Percentiles rank a stretch among this genome's conserved stretches.
Evolutionary conservation across 805 yeast species (phyloP).

Genomic region (Yarrowia phangngaensis): DNA sequence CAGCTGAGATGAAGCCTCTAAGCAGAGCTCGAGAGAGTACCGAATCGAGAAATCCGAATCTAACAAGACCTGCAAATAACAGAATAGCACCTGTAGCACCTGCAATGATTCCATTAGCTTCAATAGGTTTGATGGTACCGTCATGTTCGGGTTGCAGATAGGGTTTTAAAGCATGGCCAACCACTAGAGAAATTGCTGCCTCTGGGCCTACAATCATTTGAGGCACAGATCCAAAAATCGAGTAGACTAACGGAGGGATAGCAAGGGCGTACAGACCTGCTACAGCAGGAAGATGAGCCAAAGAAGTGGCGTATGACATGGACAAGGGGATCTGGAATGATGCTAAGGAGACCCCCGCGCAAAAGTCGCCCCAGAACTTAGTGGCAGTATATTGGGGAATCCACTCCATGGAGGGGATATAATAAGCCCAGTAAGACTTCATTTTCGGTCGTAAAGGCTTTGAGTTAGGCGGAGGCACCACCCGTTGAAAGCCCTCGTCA

Average conservation of each 20-base stretch:
- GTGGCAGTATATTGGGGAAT: constrained; percentile 43
- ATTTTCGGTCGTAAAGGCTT: constrained; percentile 26
- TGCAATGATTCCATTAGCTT: constrained; percentile 63
- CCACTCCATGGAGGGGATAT: constrained; percentile 58
- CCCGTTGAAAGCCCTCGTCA: not conserved
- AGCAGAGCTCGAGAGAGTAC: constrained; percentile 72
- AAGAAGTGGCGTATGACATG: constrained; percentile 74
- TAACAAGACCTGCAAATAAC: constrained; percentile 68
- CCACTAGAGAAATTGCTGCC: constrained; percentile 77
- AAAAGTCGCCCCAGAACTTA: constrained; percentile 55
- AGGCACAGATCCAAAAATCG: constrained; percentile 80
- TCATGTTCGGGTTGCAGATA: constrained; percentile 40
- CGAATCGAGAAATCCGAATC: constrained; percentile 82
- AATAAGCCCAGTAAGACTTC: constrained; percentile 45
- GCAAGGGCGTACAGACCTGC: constrained; percentile 75
- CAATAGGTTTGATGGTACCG: constrained; percentile 44
- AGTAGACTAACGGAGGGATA: constrained; percentile 72
- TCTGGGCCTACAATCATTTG: constrained; percentile 90
- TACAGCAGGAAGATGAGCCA: constrained; percentile 78
- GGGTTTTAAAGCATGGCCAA: constrained; percentile 74
- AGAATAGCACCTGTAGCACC: constrained; percentile 71
- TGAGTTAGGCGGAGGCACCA: constrained; percentile 19
- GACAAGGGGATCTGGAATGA: constrained; percentile 89
- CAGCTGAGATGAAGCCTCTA: constrained; percentile 80
- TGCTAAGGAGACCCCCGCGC: constrained; percentile 84